Conservation (phyloP, 2,329 filamentous ascomycete genomes). For the Microcera coccophila region DNA sequence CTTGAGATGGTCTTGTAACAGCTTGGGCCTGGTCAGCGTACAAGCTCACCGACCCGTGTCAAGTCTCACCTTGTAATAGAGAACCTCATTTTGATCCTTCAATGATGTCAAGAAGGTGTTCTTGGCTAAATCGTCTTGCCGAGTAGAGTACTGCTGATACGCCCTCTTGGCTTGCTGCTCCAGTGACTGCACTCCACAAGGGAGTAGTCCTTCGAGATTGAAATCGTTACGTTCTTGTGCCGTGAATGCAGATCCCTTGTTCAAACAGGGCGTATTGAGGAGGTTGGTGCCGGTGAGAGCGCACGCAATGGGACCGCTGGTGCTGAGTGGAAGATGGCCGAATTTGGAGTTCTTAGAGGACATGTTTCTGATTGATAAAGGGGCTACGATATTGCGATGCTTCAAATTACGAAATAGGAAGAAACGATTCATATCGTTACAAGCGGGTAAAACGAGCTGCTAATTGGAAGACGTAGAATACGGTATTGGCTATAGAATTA, state of each 20-base stretch:
- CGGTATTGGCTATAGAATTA: too few relatives aligned
- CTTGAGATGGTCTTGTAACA: conserved; percentile 72
- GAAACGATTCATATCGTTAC: too few relatives aligned
- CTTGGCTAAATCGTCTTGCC: conserved; percentile 65
- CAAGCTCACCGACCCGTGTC: background rate
- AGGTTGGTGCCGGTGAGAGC: conserved; percentile 34
- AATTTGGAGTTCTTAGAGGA: conserved; percentile 27
- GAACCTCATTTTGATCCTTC: conserved; percentile 79
- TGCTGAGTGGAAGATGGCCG: conserved; percentile 33
- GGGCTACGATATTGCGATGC: too few relatives aligned
- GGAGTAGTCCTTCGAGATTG: conserved; percentile 68
- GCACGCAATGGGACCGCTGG: conserved; percentile 34
- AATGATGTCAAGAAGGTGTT: conserved; percentile 85
- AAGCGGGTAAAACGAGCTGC: too few relatives aligned
- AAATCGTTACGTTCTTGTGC: conserved; percentile 65
- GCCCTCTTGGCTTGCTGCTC: conserved; percentile 74
- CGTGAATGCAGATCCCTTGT: conserved; percentile 80
- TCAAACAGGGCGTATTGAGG: conserved; percentile 48
- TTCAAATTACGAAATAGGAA: too few relatives aligned
- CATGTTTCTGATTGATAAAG: too few relatives aligned
- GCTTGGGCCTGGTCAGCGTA: conserved; percentile 36
- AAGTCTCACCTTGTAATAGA: conserved; percentile 67
- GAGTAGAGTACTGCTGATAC: conserved; percentile 71
- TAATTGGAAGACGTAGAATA: too few relatives aligned
- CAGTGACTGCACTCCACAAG: conserved; percentile 66